phyloP scores from a whole-genome alignment of 345 rosid species.

The Draba incana region DNA sequence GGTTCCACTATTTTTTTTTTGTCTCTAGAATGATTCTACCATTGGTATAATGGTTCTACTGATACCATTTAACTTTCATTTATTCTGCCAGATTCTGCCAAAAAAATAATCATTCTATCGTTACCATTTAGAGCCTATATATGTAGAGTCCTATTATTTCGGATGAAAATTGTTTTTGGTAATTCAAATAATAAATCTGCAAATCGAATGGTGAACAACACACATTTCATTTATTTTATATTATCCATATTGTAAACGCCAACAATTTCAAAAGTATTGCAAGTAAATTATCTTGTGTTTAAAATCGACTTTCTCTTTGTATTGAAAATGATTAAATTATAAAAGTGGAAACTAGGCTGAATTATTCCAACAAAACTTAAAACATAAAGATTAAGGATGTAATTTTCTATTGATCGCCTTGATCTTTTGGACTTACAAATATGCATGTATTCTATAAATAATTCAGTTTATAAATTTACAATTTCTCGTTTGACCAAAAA shows the following conservation, averaged over 20 bases:
- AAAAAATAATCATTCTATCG: no score
- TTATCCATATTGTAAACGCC: neutral
- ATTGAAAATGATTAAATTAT: constrained; percentile 1
- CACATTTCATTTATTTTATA: neutral
- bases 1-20: no score
- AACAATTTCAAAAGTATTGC: no score
- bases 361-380: neutral
- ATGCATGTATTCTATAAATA: neutral
- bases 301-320: neutral
- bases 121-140: no score
- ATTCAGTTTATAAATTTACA: constrained; percentile 11
- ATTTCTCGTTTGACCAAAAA: constrained; percentile 25
- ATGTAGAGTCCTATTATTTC: neutral
- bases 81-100: no score
- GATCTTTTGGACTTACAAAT: constrained; percentile 14
- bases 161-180: neutral
- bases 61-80: no score
- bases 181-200: neutral
- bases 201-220: neutral
- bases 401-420: neutral
- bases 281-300: neutral
- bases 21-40: no score
- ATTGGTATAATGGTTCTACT: no score
- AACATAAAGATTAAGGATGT: neutral
- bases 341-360: constrained; percentile 19